A percentile compares a stretch with the other conserved stretches of the same genome.
Conservation (phyloP, 768 basidiomycete species). For the Tricholoma furcatifolium region DNA sequence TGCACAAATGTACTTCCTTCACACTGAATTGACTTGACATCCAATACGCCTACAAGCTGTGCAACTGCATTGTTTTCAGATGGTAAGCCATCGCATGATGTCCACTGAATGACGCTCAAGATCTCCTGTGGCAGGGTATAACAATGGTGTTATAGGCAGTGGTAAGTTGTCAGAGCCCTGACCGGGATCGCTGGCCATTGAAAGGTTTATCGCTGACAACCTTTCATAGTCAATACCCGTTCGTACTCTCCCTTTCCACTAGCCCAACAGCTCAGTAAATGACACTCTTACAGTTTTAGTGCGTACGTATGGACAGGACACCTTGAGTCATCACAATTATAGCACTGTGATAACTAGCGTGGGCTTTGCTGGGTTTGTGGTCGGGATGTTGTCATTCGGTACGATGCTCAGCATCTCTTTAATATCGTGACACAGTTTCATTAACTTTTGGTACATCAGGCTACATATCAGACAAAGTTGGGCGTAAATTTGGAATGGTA, state of each 20-base stretch:
- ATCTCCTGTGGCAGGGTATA: slow-evolving; percentile 52
- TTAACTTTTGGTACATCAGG: slow-evolving; percentile 25
- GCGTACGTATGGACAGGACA: slow-evolving; percentile 62
- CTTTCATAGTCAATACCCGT: slow-evolving; percentile 64
- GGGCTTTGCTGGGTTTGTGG: slow-evolving; percentile 78
- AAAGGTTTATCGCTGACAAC: not conserved
- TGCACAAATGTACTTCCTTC: not conserved
- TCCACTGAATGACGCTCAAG: not conserved
- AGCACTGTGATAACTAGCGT: slow-evolving; percentile 62
- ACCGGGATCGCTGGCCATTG: not conserved
- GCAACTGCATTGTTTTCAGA: slow-evolving; percentile 87
- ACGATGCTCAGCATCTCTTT: not conserved
- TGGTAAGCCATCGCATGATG: slow-evolving; percentile 39
- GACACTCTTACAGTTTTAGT: slow-evolving; percentile 50
- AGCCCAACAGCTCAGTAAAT: not conserved
- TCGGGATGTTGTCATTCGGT: slow-evolving; percentile 82
- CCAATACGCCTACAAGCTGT: slow-evolving; percentile 42
- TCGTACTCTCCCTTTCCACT: slow-evolving; percentile 18
- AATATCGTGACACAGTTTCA: not conserved
- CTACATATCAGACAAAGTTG: slow-evolving; percentile 80
- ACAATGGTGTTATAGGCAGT: slow-evolving; percentile 76
- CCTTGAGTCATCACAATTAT: slow-evolving; percentile 54
- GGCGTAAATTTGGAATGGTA: slow-evolving; percentile 87
- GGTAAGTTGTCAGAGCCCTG: slow-evolving; percentile 42
- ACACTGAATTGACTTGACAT: not conserved